A percentile compares a stretch with the other conserved stretches of the same genome.
Evolutionary conservation across 148 eudicot species (phyloP).

Genomic region (Rhododendron williamsianum): DNA sequence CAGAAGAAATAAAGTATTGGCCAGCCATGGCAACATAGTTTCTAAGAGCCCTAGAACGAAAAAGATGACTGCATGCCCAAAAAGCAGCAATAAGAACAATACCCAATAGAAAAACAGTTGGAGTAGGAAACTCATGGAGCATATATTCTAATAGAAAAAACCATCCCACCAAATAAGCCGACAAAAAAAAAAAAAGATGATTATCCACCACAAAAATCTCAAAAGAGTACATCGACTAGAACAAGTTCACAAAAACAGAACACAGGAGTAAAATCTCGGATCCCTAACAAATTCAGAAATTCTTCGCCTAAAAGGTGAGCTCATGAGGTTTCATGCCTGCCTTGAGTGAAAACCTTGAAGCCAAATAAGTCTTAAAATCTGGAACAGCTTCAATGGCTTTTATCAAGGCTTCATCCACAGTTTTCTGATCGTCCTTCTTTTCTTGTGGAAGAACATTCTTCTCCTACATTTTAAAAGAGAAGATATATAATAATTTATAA

Average conservation of each 20-base stretch:
- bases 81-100: not conserved
- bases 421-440: slow-evolving; percentile 65
- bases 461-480: slow-evolving; percentile 27
- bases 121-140: not conserved
- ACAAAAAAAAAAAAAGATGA: slow-evolving; percentile 7
- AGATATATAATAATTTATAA: too few species aligned
- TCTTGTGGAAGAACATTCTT: slow-evolving; percentile 51
- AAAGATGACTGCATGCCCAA: not conserved
- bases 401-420: slow-evolving; percentile 50
- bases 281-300: not conserved
- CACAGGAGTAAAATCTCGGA: not conserved
- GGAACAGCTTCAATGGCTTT: slow-evolving; percentile 55
- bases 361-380: slow-evolving; percentile 55
- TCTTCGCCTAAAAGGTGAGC: slow-evolving; percentile 42
- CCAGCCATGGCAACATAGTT: not conserved
- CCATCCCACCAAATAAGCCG: not conserved
- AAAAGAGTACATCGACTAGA: not conserved
- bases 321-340: slow-evolving; percentile 76
- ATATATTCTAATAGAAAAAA: not conserved
- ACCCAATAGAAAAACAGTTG: not conserved
- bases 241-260: slow-evolving; percentile 5
- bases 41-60: not conserved
- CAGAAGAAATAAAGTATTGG: not conserved
- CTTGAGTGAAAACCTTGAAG: slow-evolving; percentile 62
- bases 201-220: not conserved